These are phyloP conservation scores for Mycena leptocephala DNA, from an alignment of 768 basidiomycete species.

Conservation along the genomic window DNA sequence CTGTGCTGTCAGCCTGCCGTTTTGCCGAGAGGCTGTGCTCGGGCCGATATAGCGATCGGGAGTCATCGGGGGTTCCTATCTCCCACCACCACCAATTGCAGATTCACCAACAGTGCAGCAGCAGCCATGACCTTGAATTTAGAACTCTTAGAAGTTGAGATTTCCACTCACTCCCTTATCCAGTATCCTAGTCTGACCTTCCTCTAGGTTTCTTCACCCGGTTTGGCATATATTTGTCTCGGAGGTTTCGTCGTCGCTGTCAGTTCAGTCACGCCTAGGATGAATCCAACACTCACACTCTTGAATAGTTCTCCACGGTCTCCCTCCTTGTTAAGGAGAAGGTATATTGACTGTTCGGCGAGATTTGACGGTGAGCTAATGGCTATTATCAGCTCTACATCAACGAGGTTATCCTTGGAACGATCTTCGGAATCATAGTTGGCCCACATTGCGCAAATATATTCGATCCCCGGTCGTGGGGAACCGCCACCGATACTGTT, in stretches of 20 bases:
- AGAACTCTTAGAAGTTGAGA: conserved; percentile 32
- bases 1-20: no score
- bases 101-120: background rate
- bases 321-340: conserved; percentile 89
- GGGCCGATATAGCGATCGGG: no score
- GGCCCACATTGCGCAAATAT: conserved; percentile 82
- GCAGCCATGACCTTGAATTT: background rate
- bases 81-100: background rate
- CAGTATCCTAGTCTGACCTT: background rate
- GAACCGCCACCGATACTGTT: conserved; percentile 65
- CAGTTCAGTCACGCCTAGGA: conserved; percentile 12
- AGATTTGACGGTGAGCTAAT: background rate
- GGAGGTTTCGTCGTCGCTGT: conserved; percentile 55
- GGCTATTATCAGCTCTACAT: conserved; percentile 76
- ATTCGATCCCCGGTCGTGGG: conserved; percentile 88
- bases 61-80: no score
- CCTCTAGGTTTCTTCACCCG: conserved; percentile 20
- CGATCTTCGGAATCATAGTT: conserved; percentile 74
- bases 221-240: conserved; percentile 31
- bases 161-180: background rate
- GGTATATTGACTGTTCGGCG: conserved; percentile 52
- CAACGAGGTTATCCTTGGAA: conserved; percentile 95
- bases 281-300: background rate
- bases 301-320: conserved; percentile 82
- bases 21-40: no score